Evolutionary conservation across 2,329 filamentous ascomycete species (phyloP).

Genomic region (Fusarium sp.): DNA sequence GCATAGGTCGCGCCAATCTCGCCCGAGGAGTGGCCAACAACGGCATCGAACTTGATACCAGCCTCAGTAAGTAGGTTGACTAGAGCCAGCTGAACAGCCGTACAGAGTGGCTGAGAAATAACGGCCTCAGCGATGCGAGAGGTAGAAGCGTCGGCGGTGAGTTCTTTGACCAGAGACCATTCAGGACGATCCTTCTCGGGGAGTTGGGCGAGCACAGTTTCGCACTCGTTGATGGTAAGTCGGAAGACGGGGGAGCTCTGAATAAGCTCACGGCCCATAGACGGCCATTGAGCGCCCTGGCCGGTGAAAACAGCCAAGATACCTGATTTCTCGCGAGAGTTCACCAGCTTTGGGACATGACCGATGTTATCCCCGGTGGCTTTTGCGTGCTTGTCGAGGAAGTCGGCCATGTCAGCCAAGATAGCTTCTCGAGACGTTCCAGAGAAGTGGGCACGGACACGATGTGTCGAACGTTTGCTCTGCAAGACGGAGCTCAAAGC

Average conservation of each 20-base stretch:
- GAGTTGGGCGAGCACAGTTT: not conserved
- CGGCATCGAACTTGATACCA: constrained; percentile 52
- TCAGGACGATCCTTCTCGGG: not conserved
- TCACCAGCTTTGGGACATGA: not conserved
- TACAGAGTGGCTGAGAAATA: constrained; percentile 13
- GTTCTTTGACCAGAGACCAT: not conserved
- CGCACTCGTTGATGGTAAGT: not conserved
- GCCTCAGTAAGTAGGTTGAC: not conserved
- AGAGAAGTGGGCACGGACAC: not conserved
- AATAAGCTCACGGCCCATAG: not conserved
- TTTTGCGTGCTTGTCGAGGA: not conserved
- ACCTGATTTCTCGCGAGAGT: not conserved
- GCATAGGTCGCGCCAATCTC: constrained; percentile 17
- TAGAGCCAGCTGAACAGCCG: not conserved
- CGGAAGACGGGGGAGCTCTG: not conserved
- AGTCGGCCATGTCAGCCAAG: not conserved
- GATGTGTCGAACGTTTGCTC: not conserved
- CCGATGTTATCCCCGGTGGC: not conserved
- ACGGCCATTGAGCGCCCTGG: constrained; percentile 21
- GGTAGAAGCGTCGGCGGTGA: not conserved
- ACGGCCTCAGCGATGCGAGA: constrained; percentile 6
- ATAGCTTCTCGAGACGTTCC: not conserved
- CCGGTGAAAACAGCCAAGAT: constrained; percentile 11
- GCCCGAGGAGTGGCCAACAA: constrained; percentile 58
- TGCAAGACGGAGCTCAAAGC: not conserved